Base-by-base conservation (phyloP, 495 filamentous ascomycete species). In the Emericellopsis terricola region DNA sequence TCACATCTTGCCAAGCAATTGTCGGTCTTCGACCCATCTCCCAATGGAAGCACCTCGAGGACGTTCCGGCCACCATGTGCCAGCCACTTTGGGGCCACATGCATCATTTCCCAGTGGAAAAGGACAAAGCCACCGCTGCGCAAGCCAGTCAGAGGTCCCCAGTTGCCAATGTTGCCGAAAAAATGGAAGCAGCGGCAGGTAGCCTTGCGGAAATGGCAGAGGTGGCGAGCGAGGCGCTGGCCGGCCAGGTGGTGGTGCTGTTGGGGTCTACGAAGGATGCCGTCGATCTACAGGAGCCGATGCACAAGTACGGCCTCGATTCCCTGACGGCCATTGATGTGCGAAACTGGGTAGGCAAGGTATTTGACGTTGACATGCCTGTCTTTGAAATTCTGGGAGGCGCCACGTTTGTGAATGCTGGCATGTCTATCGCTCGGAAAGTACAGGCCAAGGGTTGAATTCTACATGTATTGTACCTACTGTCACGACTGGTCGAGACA, bases 301-400 rank as follows among this genome's bases (percentile, higher is more conserved):
- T 35, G 33, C 33, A 35, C 7, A 16, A 15, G 19, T 24, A 24
- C 19, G 33, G 33, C 11, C 33, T 35, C 19, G 20, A 35, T 35
- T 24, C 33, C 6, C 11, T 35, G 33, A 17, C 20, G 5, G 33
- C 33, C 16, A 35, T 35, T 13, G 26, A 16, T 24, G 19, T 35
- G 26, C 16, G 33, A 16, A 35, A 35, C 26, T 35, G 19, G 33
- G 26, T 35, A 15, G 26, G 8, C 20, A 35, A 35, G 33, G 20
- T 35, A 16, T 35, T 35, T 24, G 17, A 34, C 14, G 32, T 34
- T 13, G 32, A 34, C 17, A 34, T 34, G 32, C 32, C 32, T 14
- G 32, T 34, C 17, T 34, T 34, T 21, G 33, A 20, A 24, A 24
- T 35, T n/a, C 11, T 24, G 20, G 33, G 20, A 8, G 7, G 33